Conservation (phyloP, 2,329 filamentous ascomycete species). For the Paecilomyces variotii region DNA sequence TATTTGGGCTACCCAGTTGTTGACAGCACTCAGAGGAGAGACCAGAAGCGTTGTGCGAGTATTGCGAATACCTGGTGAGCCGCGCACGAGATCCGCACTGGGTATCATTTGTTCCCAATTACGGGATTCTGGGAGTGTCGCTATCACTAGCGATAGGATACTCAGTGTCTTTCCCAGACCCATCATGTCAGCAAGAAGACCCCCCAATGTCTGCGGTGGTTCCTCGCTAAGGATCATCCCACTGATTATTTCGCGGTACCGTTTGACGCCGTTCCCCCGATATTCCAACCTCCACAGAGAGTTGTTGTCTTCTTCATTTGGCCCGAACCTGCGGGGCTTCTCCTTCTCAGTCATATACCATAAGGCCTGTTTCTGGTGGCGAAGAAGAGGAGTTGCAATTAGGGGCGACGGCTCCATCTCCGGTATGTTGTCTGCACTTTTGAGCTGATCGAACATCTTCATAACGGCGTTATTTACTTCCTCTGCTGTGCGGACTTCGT, state of each 20-base stretch:
- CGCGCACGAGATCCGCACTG: conserved; percentile 26
- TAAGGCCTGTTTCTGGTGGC: conserved; percentile 84
- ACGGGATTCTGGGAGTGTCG: conserved; percentile 54
- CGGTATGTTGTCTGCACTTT: conserved; percentile 66
- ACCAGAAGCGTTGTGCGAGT: conserved; percentile 75
- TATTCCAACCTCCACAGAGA: conserved; percentile 68
- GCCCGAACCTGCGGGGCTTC: conserved; percentile 52
- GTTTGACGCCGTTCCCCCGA: conserved; percentile 48
- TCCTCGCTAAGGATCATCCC: conserved; percentile 53
- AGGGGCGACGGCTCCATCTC: conserved; percentile 57
- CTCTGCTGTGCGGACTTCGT: conserved; percentile 61
- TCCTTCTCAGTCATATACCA: conserved; percentile 80
- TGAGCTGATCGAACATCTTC: conserved; percentile 78
- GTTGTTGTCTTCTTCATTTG: conserved; percentile 54
- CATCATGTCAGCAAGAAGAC: conserved; percentile 80
- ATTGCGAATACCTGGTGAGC: conserved; percentile 46
- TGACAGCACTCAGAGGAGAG: conserved; percentile 81
- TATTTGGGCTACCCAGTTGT: conserved; percentile 93
- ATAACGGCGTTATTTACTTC: conserved; percentile 80
- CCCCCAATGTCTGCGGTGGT: conserved; percentile 62
- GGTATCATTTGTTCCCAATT: conserved; percentile 54
- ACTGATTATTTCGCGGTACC: conserved; percentile 81
- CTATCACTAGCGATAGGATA: conserved; percentile 68
- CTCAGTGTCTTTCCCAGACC: conserved; percentile 81
- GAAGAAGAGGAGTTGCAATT: conserved; percentile 62